Evolutionary conservation across 345 rosid species (phyloP).

Genomic region (Eucalyptus curtisii): DNA sequence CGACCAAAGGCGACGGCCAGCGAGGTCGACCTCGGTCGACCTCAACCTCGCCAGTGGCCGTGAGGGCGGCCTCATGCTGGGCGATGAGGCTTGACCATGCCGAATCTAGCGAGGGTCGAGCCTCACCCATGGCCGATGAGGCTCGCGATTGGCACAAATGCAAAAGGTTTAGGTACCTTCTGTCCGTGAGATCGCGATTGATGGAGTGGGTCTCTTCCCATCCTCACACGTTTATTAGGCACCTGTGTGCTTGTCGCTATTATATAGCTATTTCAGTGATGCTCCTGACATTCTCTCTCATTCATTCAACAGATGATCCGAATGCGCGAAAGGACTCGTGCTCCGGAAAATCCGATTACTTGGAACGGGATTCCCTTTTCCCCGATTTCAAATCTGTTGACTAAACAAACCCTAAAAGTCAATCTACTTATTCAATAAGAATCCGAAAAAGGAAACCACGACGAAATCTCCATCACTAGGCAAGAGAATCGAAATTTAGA

Average conservation of each 20-base stretch:
- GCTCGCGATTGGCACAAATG: no score
- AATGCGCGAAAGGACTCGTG: background rate
- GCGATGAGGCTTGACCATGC: no score
- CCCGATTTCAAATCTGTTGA: background rate
- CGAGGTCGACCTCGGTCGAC: no score
- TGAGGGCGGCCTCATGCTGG: no score
- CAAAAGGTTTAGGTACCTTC: no score
- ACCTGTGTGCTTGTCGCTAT: background rate
- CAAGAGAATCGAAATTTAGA: background rate
- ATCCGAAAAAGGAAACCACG: background rate
- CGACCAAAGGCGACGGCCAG: no score
- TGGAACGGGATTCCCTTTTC: background rate
- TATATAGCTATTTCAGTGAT: background rate
- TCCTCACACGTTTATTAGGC: background rate
- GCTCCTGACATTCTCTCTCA: background rate
- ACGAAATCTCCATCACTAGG: background rate
- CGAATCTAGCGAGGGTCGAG: no score
- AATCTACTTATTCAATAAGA: background rate
- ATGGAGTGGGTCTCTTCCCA: background rate
- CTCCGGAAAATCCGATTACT: background rate
- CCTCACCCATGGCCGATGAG: no score
- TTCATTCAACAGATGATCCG: background rate
- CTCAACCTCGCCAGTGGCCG: no score
- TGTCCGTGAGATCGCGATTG: accelerated
- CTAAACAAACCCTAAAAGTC: background rate